Evolutionary conservation across 1,284 basidiomycete species (phyloP).

Genomic region (Cryptococcus sp.): DNA sequence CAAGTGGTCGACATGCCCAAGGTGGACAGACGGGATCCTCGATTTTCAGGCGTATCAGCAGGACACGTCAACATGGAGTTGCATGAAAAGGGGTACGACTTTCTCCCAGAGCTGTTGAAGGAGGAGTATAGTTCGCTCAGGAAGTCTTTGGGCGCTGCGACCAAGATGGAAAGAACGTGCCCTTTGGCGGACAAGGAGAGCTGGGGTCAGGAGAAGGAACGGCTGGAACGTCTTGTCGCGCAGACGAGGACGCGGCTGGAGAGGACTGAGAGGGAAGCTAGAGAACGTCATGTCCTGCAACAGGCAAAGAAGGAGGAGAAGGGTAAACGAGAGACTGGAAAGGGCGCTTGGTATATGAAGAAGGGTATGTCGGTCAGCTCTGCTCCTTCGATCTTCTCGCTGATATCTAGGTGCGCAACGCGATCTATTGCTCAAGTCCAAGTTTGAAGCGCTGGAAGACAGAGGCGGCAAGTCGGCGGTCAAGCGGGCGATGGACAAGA

Average conservation of each 20-base stretch:
- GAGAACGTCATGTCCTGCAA: slow-evolving; percentile 62
- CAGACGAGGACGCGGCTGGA: slow-evolving; percentile 72
- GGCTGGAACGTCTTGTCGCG: slow-evolving; percentile 73
- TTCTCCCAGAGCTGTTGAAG: slow-evolving; percentile 64
- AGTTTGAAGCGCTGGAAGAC: slow-evolving; percentile 67
- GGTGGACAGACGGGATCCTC: slow-evolving; percentile 74
- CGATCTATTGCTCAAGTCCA: slow-evolving; percentile 63
- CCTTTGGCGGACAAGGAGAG: slow-evolving; percentile 60
- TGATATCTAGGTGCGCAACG: slow-evolving; percentile 64
- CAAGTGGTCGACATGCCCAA: slow-evolving; percentile 67
- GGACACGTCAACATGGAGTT: slow-evolving; percentile 65
- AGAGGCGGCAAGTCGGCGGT: slow-evolving; percentile 72
- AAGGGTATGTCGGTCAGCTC: slow-evolving; percentile 56
- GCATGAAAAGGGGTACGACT: slow-evolving; percentile 71
- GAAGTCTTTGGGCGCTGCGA: slow-evolving; percentile 61
- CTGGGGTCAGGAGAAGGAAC: slow-evolving; percentile 63
- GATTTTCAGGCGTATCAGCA: slow-evolving; percentile 67
- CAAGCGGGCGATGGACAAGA: slow-evolving; percentile 82
- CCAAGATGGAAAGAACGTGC: slow-evolving; percentile 61
- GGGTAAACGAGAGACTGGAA: slow-evolving; percentile 67
- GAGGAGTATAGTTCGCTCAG: slow-evolving; percentile 64
- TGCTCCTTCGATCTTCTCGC: not conserved
- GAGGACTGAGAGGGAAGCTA: slow-evolving; percentile 61
- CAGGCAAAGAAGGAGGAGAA: slow-evolving; percentile 62
- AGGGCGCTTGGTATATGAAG: slow-evolving; percentile 83